A percentile compares a stretch with the other conserved stretches of the same genome.
These are phyloP conservation scores for Waltiozyma sp. DNA, from an alignment of 1,139 yeast genomes.

Conservation along the genomic window DNA sequence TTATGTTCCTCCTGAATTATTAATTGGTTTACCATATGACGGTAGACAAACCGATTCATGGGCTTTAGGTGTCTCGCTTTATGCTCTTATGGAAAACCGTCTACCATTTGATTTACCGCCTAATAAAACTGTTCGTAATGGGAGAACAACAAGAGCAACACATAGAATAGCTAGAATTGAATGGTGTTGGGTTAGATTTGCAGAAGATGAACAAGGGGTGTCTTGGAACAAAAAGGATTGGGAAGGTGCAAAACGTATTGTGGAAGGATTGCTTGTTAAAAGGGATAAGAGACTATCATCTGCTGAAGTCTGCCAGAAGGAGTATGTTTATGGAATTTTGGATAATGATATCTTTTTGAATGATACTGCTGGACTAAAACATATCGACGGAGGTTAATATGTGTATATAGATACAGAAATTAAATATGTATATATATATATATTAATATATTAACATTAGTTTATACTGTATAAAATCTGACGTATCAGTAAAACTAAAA, in stretches of 20 bases:
- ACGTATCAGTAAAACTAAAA: no score
- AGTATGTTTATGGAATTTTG: slow-evolving; percentile 22
- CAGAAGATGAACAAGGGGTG: slow-evolving; percentile 17
- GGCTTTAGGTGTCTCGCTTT: slow-evolving; percentile 88
- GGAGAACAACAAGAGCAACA: slow-evolving; percentile 50
- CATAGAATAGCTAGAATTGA: slow-evolving; percentile 88
- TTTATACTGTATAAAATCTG: no score
- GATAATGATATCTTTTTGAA: slow-evolving; percentile 1
- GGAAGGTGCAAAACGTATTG: slow-evolving; percentile 39
- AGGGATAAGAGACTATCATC: slow-evolving; percentile 39
- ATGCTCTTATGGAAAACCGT: slow-evolving; percentile 71
- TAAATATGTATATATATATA: no score
- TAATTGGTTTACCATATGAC: slow-evolving; percentile 83
- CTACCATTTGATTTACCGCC: slow-evolving; percentile 82
- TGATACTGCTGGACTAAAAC: neutral
- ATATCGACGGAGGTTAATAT: neutral
- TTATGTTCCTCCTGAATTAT: slow-evolving; percentile 85
- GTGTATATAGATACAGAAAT: no score
- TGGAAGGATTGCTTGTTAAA: slow-evolving; percentile 40
- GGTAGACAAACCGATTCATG: slow-evolving; percentile 87
- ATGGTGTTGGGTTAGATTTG: slow-evolving; percentile 68
- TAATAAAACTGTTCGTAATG: slow-evolving; percentile 34
- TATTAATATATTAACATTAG: no score
- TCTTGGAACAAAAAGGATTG: slow-evolving; percentile 22
- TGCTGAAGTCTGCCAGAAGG: slow-evolving; percentile 24